Percentiles rank a stretch among this genome's conserved stretches.
Evolutionary conservation across 2,329 filamentous ascomycete species (phyloP).

Genomic region (Drechslerella dactyloides): DNA sequence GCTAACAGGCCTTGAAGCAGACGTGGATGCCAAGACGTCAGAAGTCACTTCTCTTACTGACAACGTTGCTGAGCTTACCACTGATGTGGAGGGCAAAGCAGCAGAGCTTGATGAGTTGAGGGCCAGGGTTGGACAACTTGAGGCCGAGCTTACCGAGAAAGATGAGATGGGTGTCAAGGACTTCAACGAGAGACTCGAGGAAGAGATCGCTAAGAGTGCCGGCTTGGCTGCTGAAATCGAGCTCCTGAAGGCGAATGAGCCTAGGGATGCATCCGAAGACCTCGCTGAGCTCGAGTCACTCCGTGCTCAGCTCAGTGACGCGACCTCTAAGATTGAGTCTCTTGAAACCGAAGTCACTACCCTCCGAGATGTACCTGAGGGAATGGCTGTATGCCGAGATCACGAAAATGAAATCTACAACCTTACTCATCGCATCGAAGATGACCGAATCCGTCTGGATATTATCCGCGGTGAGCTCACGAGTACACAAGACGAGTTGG

Average conservation of each 20-base stretch:
- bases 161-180: conserved; percentile 37
- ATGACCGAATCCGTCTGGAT: conserved; percentile 39
- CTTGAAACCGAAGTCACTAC: conserved; percentile 27
- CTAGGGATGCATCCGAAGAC: conserved; percentile 28
- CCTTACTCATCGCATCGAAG: conserved; percentile 39
- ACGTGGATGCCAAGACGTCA: conserved; percentile 27
- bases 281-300: conserved; percentile 36
- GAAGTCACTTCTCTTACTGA: conserved; percentile 33
- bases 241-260: conserved; percentile 37
- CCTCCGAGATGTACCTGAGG: conserved; percentile 25
- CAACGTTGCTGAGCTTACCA: conserved; percentile 30
- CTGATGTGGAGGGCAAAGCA: conserved; percentile 33
- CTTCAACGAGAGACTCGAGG: conserved; percentile 43
- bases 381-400: conserved; percentile 23
- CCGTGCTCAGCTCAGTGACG: conserved; percentile 34
- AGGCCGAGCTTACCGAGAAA: conserved; percentile 27
- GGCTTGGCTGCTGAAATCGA: conserved; percentile 44
- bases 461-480: conserved; percentile 39
- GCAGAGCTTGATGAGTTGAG: conserved; percentile 24
- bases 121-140: conserved; percentile 26
- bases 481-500: conserved; percentile 43
- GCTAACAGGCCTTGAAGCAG: conserved; percentile 24
- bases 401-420: conserved; percentile 46
- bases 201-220: conserved; percentile 46
- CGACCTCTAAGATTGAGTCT: conserved; percentile 39